Conservation (phyloP, 805 yeast species). For the Debaryomyces maramus region DNA sequence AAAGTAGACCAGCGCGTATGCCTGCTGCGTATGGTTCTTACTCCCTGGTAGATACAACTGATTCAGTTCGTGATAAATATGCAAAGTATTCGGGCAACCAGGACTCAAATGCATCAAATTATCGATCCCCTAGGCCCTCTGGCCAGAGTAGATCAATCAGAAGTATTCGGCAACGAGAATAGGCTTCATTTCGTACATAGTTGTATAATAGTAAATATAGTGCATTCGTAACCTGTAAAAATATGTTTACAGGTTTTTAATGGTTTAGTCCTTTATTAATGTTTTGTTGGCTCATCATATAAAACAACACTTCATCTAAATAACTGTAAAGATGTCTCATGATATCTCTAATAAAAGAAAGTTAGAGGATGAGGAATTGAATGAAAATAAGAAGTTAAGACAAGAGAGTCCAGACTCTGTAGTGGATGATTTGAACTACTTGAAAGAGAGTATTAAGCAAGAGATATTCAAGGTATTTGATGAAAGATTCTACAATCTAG, state of each 20-base stretch:
- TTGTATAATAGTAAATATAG: not conserved
- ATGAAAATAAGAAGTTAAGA: constrained; percentile 12
- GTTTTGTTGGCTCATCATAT: too few species aligned
- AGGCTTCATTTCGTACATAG: not conserved
- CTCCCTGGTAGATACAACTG: not conserved
- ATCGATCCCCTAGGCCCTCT: constrained; percentile 7
- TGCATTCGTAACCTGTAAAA: constrained; percentile 7
- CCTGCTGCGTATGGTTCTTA: constrained; percentile 4
- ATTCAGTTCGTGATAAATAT: constrained; percentile 21
- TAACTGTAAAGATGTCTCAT: constrained; percentile 14
- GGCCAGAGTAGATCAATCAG: constrained; percentile 12
- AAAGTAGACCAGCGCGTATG: not conserved
- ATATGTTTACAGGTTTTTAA: too few species aligned
- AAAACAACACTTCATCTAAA: too few species aligned
- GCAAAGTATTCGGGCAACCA: constrained; percentile 17
- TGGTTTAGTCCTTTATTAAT: too few species aligned
- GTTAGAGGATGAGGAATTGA: constrained; percentile 13
- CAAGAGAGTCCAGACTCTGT: constrained; percentile 5
- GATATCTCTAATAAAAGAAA: constrained; percentile 18
- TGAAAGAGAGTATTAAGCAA: constrained; percentile 34
- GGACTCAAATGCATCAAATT: not conserved
- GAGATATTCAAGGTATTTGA: constrained; percentile 25
- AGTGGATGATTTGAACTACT: constrained; percentile 15
- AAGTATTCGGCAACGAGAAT: constrained; percentile 13
- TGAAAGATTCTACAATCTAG: constrained; percentile 16